Evolutionary conservation across 148 eudicot genomes (phyloP).

Genomic region (Persicaria tinctoria): DNA sequence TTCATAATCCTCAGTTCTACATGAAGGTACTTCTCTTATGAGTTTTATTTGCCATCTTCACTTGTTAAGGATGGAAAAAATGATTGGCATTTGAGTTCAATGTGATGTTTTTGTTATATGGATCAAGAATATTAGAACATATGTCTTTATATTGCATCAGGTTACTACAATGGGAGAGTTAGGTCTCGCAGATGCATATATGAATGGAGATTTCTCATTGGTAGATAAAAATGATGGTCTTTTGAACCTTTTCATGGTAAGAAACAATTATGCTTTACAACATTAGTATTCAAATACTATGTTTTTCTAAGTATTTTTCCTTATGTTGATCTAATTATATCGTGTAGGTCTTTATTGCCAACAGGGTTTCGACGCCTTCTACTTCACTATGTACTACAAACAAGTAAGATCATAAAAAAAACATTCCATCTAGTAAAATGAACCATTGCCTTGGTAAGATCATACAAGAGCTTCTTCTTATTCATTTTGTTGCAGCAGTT

Average conservation of each 20-base stretch:
- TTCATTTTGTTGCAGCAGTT: slow-evolving; percentile 43
- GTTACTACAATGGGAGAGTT: slow-evolving; percentile 77
- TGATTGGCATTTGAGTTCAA: not conserved
- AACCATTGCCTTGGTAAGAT: no score
- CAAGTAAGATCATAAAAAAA: slow-evolving; percentile 28
- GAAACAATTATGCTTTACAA: not conserved
- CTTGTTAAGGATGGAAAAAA: not conserved
- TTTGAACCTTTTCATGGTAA: slow-evolving; percentile 54
- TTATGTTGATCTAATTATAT: slow-evolving; percentile 11
- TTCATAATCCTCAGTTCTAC: slow-evolving; percentile 78
- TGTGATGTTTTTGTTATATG: not conserved
- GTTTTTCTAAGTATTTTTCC: no score
- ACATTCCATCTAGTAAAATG: no score
- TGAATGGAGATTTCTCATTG: slow-evolving; percentile 80
- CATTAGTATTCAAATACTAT: not conserved
- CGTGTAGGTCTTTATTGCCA: slow-evolving; percentile 50
- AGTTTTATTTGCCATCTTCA: not conserved
- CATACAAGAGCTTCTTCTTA: not conserved
- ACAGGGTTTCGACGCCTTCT: slow-evolving; percentile 52
- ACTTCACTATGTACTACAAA: slow-evolving; percentile 25
- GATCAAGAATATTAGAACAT: not conserved
- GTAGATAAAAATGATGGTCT: slow-evolving; percentile 39
- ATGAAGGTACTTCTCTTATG: slow-evolving; percentile 59
- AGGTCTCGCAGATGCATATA: slow-evolving; percentile 95
- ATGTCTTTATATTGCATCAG: slow-evolving; percentile 26